Conservation (phyloP, 768 basidiomycete species). For the Cyclocybe aegerita region DNA sequence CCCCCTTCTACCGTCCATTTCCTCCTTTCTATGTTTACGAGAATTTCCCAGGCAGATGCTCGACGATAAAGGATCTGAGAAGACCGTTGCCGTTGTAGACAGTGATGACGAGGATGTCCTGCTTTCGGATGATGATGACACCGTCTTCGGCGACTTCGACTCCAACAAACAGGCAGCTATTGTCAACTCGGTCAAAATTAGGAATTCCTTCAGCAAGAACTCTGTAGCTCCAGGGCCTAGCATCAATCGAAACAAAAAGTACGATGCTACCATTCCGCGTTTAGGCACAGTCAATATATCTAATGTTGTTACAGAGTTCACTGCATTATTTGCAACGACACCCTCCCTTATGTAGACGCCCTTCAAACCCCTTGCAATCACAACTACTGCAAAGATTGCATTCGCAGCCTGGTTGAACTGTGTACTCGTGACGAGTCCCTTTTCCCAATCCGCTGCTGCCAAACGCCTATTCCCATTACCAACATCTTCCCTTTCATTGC, state of each 20-base stretch:
- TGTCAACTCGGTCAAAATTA: background rate
- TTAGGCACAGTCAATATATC: too few relatives aligned
- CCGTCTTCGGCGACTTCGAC: background rate
- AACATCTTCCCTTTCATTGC: slow-evolving; percentile 26
- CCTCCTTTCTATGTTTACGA: background rate
- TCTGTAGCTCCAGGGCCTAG: slow-evolving; percentile 12
- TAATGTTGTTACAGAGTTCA: slow-evolving; percentile 15
- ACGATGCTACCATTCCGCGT: background rate
- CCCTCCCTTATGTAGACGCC: slow-evolving; percentile 12
- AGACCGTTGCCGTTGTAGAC: too few relatives aligned
- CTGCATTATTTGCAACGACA: slow-evolving; percentile 43
- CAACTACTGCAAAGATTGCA: slow-evolving; percentile 43
- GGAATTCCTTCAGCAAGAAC: background rate
- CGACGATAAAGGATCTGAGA: background rate
- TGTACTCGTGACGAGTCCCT: slow-evolving; percentile 49
- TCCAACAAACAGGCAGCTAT: background rate
- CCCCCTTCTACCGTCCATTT: background rate
- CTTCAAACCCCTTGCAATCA: slow-evolving; percentile 44
- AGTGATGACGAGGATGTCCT: too few relatives aligned
- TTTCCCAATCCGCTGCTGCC: slow-evolving; percentile 52
- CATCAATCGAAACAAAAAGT: slow-evolving; percentile 9
- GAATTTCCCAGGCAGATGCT: background rate
- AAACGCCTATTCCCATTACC: slow-evolving; percentile 28
- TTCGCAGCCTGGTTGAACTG: slow-evolving; percentile 36
- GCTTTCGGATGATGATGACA: background rate